These are phyloP conservation scores for Pyrus communis DNA, from an alignment of 306 rosid genomes.

Conservation along the genomic window DNA sequence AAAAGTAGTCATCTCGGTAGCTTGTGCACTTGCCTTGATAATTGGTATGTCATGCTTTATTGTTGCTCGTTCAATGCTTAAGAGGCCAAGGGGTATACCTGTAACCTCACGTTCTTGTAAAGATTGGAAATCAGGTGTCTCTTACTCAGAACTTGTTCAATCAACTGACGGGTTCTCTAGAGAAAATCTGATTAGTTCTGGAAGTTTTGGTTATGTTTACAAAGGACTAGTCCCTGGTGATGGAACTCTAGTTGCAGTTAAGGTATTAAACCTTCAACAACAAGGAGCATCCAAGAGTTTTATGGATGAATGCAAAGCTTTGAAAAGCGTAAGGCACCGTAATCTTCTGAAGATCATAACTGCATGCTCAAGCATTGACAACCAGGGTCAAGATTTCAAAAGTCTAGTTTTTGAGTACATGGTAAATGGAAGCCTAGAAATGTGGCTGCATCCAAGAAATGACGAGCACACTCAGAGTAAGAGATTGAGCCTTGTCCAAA, in stretches of 20 bases:
- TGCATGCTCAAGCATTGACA: neutral
- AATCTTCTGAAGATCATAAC: neutral
- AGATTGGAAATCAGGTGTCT: too few species aligned
- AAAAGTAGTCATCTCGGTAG: neutral
- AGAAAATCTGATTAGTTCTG: neutral
- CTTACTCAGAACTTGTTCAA: too few species aligned
- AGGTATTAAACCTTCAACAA: neutral
- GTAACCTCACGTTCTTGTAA: too few species aligned
- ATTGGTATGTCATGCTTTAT: neutral
- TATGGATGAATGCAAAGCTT: neutral
- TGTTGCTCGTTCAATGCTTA: neutral
- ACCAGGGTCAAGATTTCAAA: neutral
- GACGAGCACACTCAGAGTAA: neutral
- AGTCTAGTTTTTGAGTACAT: neutral
- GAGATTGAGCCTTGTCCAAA: neutral
- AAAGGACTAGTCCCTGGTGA: neutral
- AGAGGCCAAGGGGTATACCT: too few species aligned
- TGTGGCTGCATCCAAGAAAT: rapidly evolving
- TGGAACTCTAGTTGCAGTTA: neutral
- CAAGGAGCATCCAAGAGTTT: neutral
- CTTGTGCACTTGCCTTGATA: neutral
- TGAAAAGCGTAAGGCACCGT: neutral
- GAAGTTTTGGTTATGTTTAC: neutral
- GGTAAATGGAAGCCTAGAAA: neutral
- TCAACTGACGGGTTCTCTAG: neutral